Percentiles rank a stretch among this genome's conserved stretches.
These are phyloP conservation scores for Ramularia collo-cygni DNA, from an alignment of 2,329 filamentous ascomycete genomes.

Conservation along the genomic window DNA sequence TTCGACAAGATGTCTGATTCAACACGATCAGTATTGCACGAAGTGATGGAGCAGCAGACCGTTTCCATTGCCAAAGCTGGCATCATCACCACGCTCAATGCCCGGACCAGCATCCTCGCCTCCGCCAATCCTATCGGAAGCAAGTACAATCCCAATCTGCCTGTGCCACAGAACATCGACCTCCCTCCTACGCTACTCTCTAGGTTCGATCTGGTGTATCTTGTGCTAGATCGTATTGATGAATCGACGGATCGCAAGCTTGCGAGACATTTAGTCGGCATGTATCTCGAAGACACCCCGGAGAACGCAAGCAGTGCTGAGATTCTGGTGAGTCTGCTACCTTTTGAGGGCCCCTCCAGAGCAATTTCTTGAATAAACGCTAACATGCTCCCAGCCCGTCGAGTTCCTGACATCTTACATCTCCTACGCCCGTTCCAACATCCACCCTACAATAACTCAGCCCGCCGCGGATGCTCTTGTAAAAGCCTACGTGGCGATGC, in stretches of 20 bases:
- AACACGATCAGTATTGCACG: conserved; percentile 66
- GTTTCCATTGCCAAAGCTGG: conserved; percentile 72
- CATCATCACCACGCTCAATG: conserved; percentile 84
- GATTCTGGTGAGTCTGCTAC: conserved; percentile 67
- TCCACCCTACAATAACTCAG: conserved; percentile 74
- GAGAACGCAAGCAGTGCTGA: conserved; percentile 74
- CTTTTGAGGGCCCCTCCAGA: too few species aligned
- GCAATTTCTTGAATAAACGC: too few species aligned
- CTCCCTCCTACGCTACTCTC: conserved; percentile 90
- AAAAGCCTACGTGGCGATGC: conserved; percentile 87
- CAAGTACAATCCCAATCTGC: conserved; percentile 92
- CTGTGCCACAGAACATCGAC: conserved; percentile 96
- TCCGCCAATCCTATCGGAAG: conserved; percentile 97
- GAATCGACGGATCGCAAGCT: conserved; percentile 82
- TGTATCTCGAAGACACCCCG: conserved; percentile 93
- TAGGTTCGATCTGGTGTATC: conserved; percentile 93
- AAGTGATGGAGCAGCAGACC: conserved; percentile 77
- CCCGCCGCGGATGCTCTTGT: conserved; percentile 79
- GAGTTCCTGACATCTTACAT: conserved; percentile 97
- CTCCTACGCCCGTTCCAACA: conserved; percentile 82
- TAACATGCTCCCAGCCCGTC: conserved; percentile 56
- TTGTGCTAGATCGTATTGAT: conserved; percentile 89
- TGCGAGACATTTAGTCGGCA: conserved; percentile 85
- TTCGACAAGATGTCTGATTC: conserved; percentile 76
- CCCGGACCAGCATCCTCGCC: conserved; percentile 87